These are phyloP conservation scores for Gymnopilus junonius DNA, from an alignment of 768 basidiomycete genomes.

Conservation along the genomic window DNA sequence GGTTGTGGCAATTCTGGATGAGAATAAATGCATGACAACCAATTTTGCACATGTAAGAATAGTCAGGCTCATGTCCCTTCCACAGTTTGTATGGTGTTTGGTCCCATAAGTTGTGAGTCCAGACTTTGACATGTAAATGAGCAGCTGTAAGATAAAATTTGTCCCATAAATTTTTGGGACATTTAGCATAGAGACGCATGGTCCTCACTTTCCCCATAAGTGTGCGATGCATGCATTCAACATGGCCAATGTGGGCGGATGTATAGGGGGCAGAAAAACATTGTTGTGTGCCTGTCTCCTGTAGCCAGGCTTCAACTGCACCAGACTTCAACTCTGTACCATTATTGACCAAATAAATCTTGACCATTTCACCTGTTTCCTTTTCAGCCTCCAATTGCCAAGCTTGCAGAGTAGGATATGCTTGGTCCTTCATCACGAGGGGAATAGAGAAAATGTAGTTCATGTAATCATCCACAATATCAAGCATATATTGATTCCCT, in stretches of 20 bases:
- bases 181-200: background rate
- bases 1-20: slow-evolving; percentile 19
- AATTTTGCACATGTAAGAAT: background rate
- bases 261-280: too few relatives aligned
- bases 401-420: slow-evolving; percentile 22
- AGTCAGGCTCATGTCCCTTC: background rate
- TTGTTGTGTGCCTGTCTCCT: too few relatives aligned
- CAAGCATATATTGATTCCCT: slow-evolving; percentile 33
- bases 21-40: background rate
- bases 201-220: background rate
- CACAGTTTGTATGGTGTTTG: background rate
- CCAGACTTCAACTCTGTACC: too few relatives aligned
- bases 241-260: background rate
- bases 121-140: too few relatives aligned
- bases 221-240: background rate
- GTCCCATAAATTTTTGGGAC: background rate
- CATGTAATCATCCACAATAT: slow-evolving; percentile 38
- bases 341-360: slow-evolving; percentile 18
- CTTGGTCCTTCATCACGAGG: slow-evolving; percentile 35
- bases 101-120: background rate
- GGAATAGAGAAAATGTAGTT: too few relatives aligned
- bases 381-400: slow-evolving; percentile 32
- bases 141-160: background rate
- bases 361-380: slow-evolving; percentile 21
- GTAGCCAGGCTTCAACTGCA: too few relatives aligned